Percentiles rank a stretch among this genome's conserved stretches.
Evolutionary conservation across 306 rosid genomes (phyloP).

Genomic region (Citrullus mucosospermus): DNA sequence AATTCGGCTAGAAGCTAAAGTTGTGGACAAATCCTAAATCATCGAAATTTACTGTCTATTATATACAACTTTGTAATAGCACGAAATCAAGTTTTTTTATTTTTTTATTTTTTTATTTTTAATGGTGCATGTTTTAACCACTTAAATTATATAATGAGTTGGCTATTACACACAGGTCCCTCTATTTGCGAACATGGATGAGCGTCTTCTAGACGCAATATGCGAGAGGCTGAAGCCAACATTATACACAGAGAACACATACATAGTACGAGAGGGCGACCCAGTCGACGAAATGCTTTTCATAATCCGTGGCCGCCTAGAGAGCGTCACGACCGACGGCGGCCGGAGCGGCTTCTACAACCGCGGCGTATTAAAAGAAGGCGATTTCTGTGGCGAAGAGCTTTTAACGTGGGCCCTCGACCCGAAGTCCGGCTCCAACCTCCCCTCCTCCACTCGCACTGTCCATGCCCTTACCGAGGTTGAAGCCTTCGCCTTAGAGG

Average conservation of each 20-base stretch:
- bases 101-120: too few relatives aligned
- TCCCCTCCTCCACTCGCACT: conserved; percentile 85
- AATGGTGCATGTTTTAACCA: too few relatives aligned
- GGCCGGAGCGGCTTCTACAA: conserved; percentile 94
- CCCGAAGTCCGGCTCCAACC: conserved; percentile 58
- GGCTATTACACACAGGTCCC: conserved; percentile 42
- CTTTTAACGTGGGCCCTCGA: conserved; percentile 89
- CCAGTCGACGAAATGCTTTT: conserved; percentile 81
- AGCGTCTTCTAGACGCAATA: conserved; percentile 81
- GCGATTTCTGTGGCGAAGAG: conserved; percentile 88
- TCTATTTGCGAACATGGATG: conserved; percentile 82
- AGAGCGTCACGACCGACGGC: conserved; percentile 85
- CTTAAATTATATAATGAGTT: too few relatives aligned
- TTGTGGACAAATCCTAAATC: too few relatives aligned
- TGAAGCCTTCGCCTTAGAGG: conserved; percentile 86
- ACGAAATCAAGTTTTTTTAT: too few relatives aligned
- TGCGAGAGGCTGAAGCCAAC: conserved; percentile 84
- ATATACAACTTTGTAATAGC: too few relatives aligned
- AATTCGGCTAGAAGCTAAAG: too few relatives aligned
- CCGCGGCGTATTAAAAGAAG: conserved; percentile 65
- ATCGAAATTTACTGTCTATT: too few relatives aligned
- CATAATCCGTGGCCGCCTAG: conserved; percentile 82
- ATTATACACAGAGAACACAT: conserved; percentile 54
- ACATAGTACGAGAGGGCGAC: conserved; percentile 78
- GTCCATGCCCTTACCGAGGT: conserved; percentile 76